These are phyloP conservation scores for Cryptosporidium ubiquitum DNA, from an alignment of 169 alveolate genomes.

Conservation along the genomic window DNA sequence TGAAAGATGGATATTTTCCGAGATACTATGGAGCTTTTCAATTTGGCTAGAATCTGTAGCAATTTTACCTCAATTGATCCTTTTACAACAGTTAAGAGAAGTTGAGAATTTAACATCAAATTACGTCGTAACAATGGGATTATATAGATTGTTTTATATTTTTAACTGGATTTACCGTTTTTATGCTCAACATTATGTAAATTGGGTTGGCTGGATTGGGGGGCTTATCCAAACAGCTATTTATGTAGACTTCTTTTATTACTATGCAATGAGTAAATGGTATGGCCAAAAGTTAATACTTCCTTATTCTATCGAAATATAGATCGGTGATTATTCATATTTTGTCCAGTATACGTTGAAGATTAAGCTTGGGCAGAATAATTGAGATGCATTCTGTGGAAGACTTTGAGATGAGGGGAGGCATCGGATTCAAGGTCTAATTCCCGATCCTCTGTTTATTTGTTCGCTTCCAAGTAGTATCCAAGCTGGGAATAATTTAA, in stretches of 20 bases:
- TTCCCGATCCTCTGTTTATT: background rate
- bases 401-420: background rate
- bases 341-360: background rate
- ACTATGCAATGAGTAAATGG: conserved; percentile 91
- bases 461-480: background rate
- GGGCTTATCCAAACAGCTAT: conserved; percentile 94
- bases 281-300: conserved; percentile 87
- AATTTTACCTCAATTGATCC: conserved; percentile 93
- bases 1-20: conserved; percentile 80
- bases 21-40: conserved; percentile 93
- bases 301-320: conserved; percentile 79
- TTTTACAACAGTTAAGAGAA: conserved; percentile 92
- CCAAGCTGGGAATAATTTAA: background rate
- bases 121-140: conserved; percentile 93
- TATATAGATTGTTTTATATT: conserved; percentile 92
- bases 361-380: background rate
- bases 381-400: background rate
- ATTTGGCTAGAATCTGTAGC: conserved; percentile 97
- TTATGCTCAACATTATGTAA: conserved; percentile 85
- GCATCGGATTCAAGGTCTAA: background rate
- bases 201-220: conserved; percentile 90
- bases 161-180: conserved; percentile 93
- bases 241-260: conserved; percentile 95
- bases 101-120: conserved; percentile 95
- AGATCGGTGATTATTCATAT: background rate